These are phyloP conservation scores for Picea abies DNA, from an alignment of 83 land plant species.

Conservation along the genomic window DNA sequence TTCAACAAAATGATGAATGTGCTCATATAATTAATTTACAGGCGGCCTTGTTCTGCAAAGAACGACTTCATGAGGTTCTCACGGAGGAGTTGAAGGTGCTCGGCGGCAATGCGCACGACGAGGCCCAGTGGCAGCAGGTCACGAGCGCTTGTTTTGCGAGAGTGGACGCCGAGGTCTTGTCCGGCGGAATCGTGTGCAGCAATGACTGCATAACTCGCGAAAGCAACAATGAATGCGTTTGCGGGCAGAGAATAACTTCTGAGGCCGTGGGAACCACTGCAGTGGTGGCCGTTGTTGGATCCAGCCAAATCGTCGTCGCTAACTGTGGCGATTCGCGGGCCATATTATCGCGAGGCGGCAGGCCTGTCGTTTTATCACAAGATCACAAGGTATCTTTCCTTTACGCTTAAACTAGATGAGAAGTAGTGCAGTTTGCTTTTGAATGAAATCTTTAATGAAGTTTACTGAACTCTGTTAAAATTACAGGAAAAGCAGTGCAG, in stretches of 20 bases:
- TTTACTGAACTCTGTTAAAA: no score
- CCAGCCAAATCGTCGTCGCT: conserved; percentile 46
- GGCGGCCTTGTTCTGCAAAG: conserved; percentile 65
- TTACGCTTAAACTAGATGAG: no score
- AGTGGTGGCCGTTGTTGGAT: conserved; percentile 55
- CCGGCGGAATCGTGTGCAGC: conserved; percentile 14
- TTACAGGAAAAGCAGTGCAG: no score
- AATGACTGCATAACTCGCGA: conserved; percentile 12
- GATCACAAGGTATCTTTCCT: conserved; percentile 62
- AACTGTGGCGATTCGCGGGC: conserved; percentile 70
- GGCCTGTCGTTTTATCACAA: conserved; percentile 52
- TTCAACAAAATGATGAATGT: no score
- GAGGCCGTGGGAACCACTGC: conserved; percentile 73
- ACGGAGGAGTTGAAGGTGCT: conserved; percentile 46
- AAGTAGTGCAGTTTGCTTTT: no score
- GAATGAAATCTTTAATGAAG: no score
- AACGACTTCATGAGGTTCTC: conserved; percentile 50
- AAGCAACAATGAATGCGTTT: conserved; percentile 6
- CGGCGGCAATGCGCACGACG: neutral
- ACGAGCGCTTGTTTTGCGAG: conserved; percentile 42
- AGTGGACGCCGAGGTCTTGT: conserved; percentile 46
- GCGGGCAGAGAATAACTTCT: conserved; percentile 40
- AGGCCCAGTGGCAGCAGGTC: conserved; percentile 32
- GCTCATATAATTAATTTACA: conserved; percentile 9
- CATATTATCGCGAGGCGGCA: conserved; percentile 29